phyloP scores from a whole-genome alignment of 2,329 filamentous ascomycete species.

The Trichoderma afroharzianum region DNA sequence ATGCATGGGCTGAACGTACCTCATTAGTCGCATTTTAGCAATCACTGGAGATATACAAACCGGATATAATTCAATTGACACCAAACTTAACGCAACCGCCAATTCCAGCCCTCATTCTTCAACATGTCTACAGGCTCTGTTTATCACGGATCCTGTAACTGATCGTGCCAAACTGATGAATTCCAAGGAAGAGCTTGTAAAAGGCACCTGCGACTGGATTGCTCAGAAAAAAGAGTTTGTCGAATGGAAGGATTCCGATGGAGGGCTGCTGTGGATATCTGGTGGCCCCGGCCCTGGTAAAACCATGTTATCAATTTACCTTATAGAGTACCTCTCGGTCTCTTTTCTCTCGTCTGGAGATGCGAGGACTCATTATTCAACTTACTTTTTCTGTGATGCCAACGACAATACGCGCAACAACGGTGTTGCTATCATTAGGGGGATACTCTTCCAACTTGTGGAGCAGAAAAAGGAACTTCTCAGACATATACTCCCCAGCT shows the following conservation, averaged over 20 bases:
- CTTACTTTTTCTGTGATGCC: not conserved
- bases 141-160: not conserved
- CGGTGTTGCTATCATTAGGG: not conserved
- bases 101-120: not conserved
- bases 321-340: not conserved
- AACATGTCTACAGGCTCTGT: not conserved
- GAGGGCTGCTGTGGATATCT: conserved; percentile 6
- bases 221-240: not conserved
- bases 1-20: not conserved
- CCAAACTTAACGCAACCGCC: not conserved
- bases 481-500: not conserved
- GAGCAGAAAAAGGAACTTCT: not conserved
- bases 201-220: conserved; percentile 1
- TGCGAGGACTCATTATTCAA: not conserved
- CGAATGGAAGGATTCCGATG: not conserved
- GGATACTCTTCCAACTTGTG: not conserved
- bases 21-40: not conserved
- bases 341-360: not conserved
- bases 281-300: conserved; percentile 2
- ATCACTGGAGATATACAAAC: not conserved
- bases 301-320: conserved; percentile 5
- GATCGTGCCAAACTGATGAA: not conserved
- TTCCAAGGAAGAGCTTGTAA: not conserved
- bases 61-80: not conserved
- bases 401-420: not conserved